Percentiles rank a stretch among this genome's conserved stretches.
Conservation (phyloP, 345 rosid species). For the Gossypium australe region DNA sequence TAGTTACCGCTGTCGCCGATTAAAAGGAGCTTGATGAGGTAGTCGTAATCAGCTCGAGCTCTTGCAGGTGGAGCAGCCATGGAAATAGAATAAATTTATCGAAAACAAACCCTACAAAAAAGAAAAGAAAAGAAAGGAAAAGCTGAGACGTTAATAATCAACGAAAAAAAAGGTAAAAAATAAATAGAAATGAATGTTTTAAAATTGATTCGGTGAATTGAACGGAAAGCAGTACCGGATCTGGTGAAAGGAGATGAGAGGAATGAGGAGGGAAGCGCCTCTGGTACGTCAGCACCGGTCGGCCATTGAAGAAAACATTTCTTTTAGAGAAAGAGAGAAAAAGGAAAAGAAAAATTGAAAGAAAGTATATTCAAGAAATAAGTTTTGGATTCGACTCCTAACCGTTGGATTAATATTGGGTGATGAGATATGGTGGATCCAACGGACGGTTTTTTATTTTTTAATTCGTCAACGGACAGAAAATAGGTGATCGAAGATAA, state of each 20-base stretch:
- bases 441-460: not conserved
- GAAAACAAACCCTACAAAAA: slow-evolving; percentile 14
- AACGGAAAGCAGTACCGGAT: slow-evolving; percentile 33
- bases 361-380: not conserved
- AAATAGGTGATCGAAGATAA: not conserved
- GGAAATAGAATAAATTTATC: slow-evolving; percentile 12
- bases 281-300: slow-evolving; percentile 38
- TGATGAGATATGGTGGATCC: not conserved
- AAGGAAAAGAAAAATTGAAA: not conserved
- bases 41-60: slow-evolving; percentile 77
- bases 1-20: slow-evolving; percentile 70
- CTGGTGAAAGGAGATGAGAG: slow-evolving; percentile 16
- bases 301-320: slow-evolving; percentile 26
- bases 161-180: not conserved
- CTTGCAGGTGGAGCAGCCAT: slow-evolving; percentile 79
- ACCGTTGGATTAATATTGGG: slow-evolving; percentile 3
- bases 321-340: not conserved
- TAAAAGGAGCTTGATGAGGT: slow-evolving; percentile 62
- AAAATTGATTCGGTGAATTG: not conserved
- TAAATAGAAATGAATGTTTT: not conserved
- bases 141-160: not conserved
- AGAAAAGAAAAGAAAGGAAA: not conserved
- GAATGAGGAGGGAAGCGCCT: slow-evolving; percentile 10
- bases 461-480: slow-evolving; percentile 3
- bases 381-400: not conserved